Base-by-base conservation (phyloP, 805 yeast genomes). In the Ogataea henricii region DNA sequence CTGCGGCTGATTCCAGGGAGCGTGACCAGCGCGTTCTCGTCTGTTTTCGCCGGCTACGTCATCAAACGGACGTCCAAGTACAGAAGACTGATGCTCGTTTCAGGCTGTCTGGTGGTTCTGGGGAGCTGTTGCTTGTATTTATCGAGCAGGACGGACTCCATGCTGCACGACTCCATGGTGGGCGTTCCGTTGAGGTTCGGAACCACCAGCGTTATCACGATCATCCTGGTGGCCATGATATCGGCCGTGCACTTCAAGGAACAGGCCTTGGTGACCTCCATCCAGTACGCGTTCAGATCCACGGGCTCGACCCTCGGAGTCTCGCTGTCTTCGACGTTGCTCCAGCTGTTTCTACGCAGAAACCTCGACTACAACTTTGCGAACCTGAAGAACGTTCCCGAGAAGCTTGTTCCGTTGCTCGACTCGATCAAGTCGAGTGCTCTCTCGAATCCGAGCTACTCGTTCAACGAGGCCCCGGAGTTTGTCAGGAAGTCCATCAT, bases 251-350 rank as follows among this genome's bases (percentile, higher is more conserved):
- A 87, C 9, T 65, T 71, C 21, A 76, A 77, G 45, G 78, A 74
- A 58, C 96, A 88, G 65, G 96, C 97, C 1, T 77, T 89, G 16
- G 85, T 92, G 2, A 90, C 96, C 0, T 87, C 96, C 0, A 87
- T 91, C 48, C 95, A 89, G 60, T 90, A 90, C 64, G 89, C 80
- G 3, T 77, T 78, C 56, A 68, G 82, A 54, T 69, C 81, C 8
- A 76, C 81, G 1, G 82, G 82, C 1, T 77, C 82, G 3, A 77
- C 82, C 0, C 60, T 77, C 47, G 82, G 82, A 21, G 81, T 77
- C 13, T 66, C 81, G 0, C 58, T 76, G 25, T 74, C 78, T 2
- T 68, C 74, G 25, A 80, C 82, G 0, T 65, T 78, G 6, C 70
- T 77, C 27, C 65, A 79, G 69, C 42, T 40, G 18, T 32, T 48